These are phyloP conservation scores for Penicillium sp. DNA, from an alignment of 2,329 filamentous ascomycete genomes.

Conservation along the genomic window DNA sequence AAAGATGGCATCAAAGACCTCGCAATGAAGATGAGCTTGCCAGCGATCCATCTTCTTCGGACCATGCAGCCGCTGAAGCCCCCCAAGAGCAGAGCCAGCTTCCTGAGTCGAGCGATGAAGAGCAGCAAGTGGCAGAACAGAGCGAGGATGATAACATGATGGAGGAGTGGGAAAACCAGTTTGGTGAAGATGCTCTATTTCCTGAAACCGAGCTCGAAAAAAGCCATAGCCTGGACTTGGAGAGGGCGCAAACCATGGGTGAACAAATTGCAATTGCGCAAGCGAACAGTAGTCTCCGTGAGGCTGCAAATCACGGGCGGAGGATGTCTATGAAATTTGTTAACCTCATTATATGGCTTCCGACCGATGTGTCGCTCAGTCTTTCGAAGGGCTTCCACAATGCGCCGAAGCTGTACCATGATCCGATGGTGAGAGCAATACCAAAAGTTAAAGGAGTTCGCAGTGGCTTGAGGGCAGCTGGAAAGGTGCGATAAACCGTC, in stretches of 20 bases:
- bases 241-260: constrained; percentile 9
- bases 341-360: constrained; percentile 72
- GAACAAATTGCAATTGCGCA: constrained; percentile 3
- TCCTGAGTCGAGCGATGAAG: background rate
- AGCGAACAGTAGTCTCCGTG: constrained; percentile 1
- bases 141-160: background rate
- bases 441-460: constrained; percentile 77
- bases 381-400: constrained; percentile 87
- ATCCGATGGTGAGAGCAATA: constrained; percentile 72
- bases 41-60: constrained; percentile 3
- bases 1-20: constrained; percentile 2
- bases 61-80: background rate
- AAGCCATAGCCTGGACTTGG: constrained; percentile 10
- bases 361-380: constrained; percentile 81
- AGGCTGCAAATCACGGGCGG: constrained; percentile 12
- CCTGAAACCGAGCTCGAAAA: background rate
- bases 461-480: constrained; percentile 74
- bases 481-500: constrained; percentile 30
- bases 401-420: constrained; percentile 79
- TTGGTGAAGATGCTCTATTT: background rate
- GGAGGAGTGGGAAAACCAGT: background rate
- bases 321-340: constrained; percentile 67
- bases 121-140: background rate
- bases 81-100: background rate
- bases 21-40: constrained; percentile 1